Evolutionary conservation across 805 yeast genomes (phyloP).

Genomic region (Saccharomycopsis javanensis): DNA sequence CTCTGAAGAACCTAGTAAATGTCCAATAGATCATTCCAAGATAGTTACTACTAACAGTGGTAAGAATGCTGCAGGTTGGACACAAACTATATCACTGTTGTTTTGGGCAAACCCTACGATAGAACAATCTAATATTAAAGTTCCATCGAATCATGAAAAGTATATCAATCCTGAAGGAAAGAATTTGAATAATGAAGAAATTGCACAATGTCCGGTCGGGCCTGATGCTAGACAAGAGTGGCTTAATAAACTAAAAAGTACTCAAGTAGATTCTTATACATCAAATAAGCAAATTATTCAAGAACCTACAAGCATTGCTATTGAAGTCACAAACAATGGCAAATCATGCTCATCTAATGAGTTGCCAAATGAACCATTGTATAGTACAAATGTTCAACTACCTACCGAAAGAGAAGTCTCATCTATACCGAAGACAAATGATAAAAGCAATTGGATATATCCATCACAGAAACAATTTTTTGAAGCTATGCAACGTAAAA

Average conservation of each 20-base stretch:
- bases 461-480: slow-evolving; percentile 93
- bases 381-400: slow-evolving; percentile 33
- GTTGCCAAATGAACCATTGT: slow-evolving; percentile 28
- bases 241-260: slow-evolving; percentile 29
- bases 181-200: neutral
- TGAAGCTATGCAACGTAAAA: slow-evolving; percentile 87
- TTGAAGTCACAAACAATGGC: neutral
- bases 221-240: slow-evolving; percentile 50
- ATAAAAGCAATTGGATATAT: slow-evolving; percentile 72
- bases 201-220: slow-evolving; percentile 53
- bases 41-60: neutral
- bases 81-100: neutral
- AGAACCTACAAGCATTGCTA: neutral
- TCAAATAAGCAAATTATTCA: neutral
- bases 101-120: slow-evolving; percentile 10
- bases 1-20: neutral
- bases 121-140: neutral
- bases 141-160: neutral
- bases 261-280: neutral
- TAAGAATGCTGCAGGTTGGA: neutral
- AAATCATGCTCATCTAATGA: slow-evolving; percentile 31
- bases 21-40: slow-evolving; percentile 12
- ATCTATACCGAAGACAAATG: slow-evolving; percentile 66
- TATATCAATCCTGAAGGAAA: neutral
- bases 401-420: slow-evolving; percentile 71